Percentiles rank a stretch among this genome's conserved stretches.
Conservation (phyloP, 176 grass and related monocot genomes). For the Zea luxurians region DNA sequence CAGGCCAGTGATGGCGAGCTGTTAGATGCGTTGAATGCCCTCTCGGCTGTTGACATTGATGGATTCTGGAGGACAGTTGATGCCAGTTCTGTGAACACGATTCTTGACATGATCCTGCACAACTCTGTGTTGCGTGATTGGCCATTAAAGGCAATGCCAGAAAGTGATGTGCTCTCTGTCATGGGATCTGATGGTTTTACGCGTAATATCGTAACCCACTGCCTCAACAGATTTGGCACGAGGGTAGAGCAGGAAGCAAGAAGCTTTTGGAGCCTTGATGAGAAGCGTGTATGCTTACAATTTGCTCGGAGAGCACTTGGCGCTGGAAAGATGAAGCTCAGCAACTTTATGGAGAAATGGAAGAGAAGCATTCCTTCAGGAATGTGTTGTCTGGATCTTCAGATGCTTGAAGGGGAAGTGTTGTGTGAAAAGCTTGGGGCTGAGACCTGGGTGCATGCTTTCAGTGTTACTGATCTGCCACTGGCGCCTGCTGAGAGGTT, state of each 20-base stretch:
- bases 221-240: constrained; percentile 65
- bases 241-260: constrained; percentile 44
- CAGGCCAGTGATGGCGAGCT: constrained; percentile 87
- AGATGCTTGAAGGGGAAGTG: constrained; percentile 92
- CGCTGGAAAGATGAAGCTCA: constrained; percentile 75
- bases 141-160: constrained; percentile 58
- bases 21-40: constrained; percentile 57
- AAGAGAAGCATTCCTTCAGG: constrained; percentile 62
- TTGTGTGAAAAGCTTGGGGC: constrained; percentile 71
- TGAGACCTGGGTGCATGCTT: constrained; percentile 82
- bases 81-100: constrained; percentile 48
- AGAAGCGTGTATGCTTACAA: constrained; percentile 64
- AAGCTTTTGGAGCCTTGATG: constrained; percentile 66
- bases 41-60: constrained; percentile 72
- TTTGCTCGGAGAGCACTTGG: constrained; percentile 56
- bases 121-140: constrained; percentile 91
- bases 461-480: constrained; percentile 68
- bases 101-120: constrained; percentile 80
- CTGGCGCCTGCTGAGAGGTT: constrained; percentile 72
- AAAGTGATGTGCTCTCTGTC: constrained; percentile 58
- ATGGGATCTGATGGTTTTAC: constrained; percentile 79
- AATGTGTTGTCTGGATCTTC: constrained; percentile 52
- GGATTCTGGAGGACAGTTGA: constrained; percentile 84
- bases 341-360: constrained; percentile 78
- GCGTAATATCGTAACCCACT: constrained; percentile 56